Base-by-base conservation (phyloP, 495 filamentous ascomycete genomes). In the Barbatosphaeria neglecta region DNA sequence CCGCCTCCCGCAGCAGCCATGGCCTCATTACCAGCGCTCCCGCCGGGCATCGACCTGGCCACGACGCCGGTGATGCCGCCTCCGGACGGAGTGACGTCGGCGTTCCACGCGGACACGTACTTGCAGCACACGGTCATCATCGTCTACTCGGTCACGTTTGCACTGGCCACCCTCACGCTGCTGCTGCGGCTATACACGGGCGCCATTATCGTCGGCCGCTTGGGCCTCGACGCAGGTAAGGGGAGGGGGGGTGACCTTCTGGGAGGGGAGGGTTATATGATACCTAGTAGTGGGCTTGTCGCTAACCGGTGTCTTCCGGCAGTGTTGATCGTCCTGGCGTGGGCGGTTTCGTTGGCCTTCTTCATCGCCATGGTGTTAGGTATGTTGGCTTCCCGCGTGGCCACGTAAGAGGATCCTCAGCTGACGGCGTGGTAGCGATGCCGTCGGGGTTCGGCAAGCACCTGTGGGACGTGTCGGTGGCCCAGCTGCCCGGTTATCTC, bases 131-230 rank as follows among this genome's bases (percentile, higher is more conserved):
- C 22, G 5, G 31, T 31, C 6, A 19, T 44, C 25, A 35, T 44
- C 16, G 43, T 44, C 24, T 44, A 44, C 43, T 25, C 43, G 16
- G 23, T 31, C 24, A 33, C 43, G 5, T 44, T 44, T 16, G 43
- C 31, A n/a, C 31, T 35, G 9, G 31, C 31, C 31, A 35, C 31
- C 9, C 13, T 15, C 9, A n/a, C 10, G 10, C 31, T 35, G 6
- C 1, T 35, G 9, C 31, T 35, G 31, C 31, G 31, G 31, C 31
- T 35, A n/a, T 35, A 35, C 31, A 35, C 31, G 31, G 31, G 31
- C 31, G 31, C 31, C 31, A n/a, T 35, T n/a, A 35, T 35, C 31
- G 31, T 35, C 9, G 31, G 31, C 13, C 31, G 31, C 13, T 6
- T 35, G 31, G 31, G 31, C 13, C 6, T 35, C 13, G 31, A 35